These are phyloP conservation scores for Alternaria longipes DNA, from an alignment of 2,329 filamentous ascomycete species.

Conservation along the genomic window DNA sequence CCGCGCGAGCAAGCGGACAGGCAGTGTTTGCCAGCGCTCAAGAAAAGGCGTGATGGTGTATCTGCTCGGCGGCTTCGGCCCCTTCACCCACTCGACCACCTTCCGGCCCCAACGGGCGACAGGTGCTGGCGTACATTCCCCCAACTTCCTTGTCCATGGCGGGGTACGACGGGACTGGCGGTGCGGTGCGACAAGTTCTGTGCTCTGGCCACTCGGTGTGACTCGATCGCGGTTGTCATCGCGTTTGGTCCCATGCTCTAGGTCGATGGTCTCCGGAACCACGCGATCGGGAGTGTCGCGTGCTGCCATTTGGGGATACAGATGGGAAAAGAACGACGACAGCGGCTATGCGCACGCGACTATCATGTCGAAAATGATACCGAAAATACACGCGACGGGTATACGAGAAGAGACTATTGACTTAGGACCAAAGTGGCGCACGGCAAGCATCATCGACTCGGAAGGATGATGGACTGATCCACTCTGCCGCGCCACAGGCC, in stretches of 20 bases:
- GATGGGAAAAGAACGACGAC: neutral
- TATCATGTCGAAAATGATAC: conserved; percentile 10
- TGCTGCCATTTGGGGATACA: conserved; percentile 1
- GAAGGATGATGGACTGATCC: conserved; percentile 2
- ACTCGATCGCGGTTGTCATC: conserved; percentile 7
- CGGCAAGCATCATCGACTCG: conserved; percentile 13
- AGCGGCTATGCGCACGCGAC: neutral
- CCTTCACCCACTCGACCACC: conserved; percentile 56
- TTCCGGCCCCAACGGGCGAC: conserved; percentile 27
- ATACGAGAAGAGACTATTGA: neutral
- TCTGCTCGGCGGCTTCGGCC: conserved; percentile 54
- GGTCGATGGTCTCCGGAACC: conserved; percentile 14
- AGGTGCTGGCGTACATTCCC: conserved; percentile 26
- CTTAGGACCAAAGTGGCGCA: neutral
- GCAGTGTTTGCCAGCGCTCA: conserved; percentile 72
- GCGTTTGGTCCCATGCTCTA: conserved; percentile 18
- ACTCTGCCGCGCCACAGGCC: conserved; percentile 1
- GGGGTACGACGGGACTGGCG: conserved; percentile 7
- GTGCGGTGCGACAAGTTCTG: conserved; percentile 4
- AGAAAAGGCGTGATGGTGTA: conserved; percentile 63
- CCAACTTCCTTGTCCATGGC: conserved; percentile 22
- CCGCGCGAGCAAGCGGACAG: conserved; percentile 67
- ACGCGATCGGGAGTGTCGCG: conserved; percentile 12
- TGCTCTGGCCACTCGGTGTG: neutral
- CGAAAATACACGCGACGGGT: neutral